Evolutionary conservation across 495 filamentous ascomycete species (phyloP).

Genomic region (Aspergillus mulundensis): DNA sequence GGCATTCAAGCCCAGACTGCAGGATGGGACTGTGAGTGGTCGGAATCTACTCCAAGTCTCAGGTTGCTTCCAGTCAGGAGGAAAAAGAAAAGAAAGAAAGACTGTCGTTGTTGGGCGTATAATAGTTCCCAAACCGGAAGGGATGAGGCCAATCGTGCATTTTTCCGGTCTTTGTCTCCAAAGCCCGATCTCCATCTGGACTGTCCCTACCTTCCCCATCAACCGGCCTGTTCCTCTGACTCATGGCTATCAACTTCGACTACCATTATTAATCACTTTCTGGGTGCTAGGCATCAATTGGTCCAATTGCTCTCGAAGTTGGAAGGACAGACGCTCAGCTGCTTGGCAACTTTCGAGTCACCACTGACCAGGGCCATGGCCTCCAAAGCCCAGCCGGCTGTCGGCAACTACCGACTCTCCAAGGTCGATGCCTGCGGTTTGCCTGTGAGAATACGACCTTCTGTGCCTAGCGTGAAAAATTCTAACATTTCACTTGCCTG

Average conservation of each 20-base stretch:
- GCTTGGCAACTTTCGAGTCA: slow-evolving; percentile 5
- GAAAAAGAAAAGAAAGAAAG: background rate
- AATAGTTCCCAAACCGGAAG: background rate
- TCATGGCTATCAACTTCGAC: background rate
- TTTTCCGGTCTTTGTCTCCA: too few relatives aligned
- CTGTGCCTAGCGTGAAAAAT: background rate
- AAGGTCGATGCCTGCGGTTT: background rate
- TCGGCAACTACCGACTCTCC: slow-evolving; percentile 5
- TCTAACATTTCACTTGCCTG: background rate
- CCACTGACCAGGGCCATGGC: background rate
- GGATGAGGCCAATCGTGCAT: background rate
- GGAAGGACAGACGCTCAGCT: background rate
- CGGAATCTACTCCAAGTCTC: background rate
- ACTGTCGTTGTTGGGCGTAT: background rate
- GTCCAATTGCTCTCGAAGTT: too few relatives aligned
- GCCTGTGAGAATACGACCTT: background rate
- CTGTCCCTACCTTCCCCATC: too few relatives aligned
- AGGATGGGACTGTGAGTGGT: background rate
- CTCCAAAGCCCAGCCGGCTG: slow-evolving; percentile 4
- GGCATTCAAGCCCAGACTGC: background rate
- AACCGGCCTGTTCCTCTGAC: background rate
- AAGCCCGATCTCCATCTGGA: too few relatives aligned
- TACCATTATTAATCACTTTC: too few relatives aligned
- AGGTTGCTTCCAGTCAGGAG: background rate
- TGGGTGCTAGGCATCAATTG: too few relatives aligned